These are phyloP conservation scores for Pseudonectria foliicola DNA, from an alignment of 2,329 filamentous ascomycete genomes.

Conservation along the genomic window DNA sequence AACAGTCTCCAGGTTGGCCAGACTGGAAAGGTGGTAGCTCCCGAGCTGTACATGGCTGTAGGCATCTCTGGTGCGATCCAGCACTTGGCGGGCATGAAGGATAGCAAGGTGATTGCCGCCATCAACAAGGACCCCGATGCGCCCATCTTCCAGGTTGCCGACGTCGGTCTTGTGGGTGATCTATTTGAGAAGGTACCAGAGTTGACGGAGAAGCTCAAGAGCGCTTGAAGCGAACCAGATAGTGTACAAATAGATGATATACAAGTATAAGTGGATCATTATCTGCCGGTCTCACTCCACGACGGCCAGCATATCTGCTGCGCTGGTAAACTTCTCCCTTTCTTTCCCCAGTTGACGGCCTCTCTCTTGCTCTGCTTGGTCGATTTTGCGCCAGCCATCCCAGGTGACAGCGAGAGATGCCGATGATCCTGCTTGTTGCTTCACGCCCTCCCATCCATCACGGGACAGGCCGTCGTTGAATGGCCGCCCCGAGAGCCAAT, in stretches of 20 bases:
- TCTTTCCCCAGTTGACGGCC: constrained; percentile 66
- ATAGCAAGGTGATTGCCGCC: constrained; percentile 97
- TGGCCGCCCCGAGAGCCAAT: constrained; percentile 50
- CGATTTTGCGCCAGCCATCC: constrained; percentile 79
- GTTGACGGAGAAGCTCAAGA: constrained; percentile 89
- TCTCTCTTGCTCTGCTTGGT: constrained; percentile 63
- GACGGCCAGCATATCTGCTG: constrained; percentile 50
- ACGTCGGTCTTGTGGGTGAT: constrained; percentile 92
- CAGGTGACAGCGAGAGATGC: constrained; percentile 64
- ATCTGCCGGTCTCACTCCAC: constrained; percentile 27
- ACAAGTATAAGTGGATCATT: constrained; percentile 18
- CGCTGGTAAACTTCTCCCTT: constrained; percentile 62
- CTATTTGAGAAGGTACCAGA: constrained; percentile 94
- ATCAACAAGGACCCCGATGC: constrained; percentile 98
- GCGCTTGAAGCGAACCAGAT: constrained; percentile 25
- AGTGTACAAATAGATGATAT: constrained; percentile 18
- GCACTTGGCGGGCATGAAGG: constrained; percentile 98
- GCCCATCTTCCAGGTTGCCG: constrained; percentile 96
- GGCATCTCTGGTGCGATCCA: constrained; percentile 97
- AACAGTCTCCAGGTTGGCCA: constrained; percentile 98
- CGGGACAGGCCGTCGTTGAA: constrained; percentile 29
- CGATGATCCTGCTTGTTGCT: constrained; percentile 45
- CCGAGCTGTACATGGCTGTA: constrained; percentile 88
- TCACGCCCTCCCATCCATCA: constrained; percentile 71
- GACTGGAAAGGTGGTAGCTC: constrained; percentile 97